Percentiles rank a stretch among this genome's conserved stretches.
phyloP scores from a whole-genome alignment of 1,139 yeast species.

The Yamadazyma diospyri region DNA sequence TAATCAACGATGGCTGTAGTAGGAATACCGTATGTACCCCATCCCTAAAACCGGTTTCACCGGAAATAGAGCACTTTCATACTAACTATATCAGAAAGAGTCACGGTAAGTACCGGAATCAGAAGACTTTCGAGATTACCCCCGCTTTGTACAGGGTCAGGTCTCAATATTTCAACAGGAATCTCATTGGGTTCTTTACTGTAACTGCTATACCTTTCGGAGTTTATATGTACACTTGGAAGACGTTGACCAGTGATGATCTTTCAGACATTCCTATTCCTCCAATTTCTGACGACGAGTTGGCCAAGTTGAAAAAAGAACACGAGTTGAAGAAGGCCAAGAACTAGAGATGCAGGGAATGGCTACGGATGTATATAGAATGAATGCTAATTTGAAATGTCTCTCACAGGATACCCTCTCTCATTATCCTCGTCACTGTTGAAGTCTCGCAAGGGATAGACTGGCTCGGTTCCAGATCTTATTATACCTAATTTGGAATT shows the following conservation, averaged over 20 bases:
- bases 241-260: constrained; percentile 66
- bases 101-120: constrained; percentile 60
- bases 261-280: constrained; percentile 91
- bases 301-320: constrained; percentile 67
- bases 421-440: constrained; percentile 4
- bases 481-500: too few relatives aligned
- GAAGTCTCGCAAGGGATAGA: background rate
- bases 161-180: constrained; percentile 76
- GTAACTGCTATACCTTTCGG: constrained; percentile 63
- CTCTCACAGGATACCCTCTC: constrained; percentile 12
- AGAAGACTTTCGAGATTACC: constrained; percentile 80
- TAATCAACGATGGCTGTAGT: constrained; percentile 26
- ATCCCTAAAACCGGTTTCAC: too few relatives aligned
- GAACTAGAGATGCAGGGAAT: background rate
- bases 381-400: constrained; percentile 7
- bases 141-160: constrained; percentile 92
- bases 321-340: constrained; percentile 41
- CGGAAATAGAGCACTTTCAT: too few relatives aligned
- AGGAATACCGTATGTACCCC: constrained; percentile 42
- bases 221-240: constrained; percentile 72
- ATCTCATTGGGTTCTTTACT: constrained; percentile 57
- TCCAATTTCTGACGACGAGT: constrained; percentile 77
- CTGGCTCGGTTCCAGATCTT: background rate
- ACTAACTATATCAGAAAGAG: constrained; percentile 19
- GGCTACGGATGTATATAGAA: constrained; percentile 4